These are phyloP conservation scores for Pogostemon cablin DNA, from an alignment of 257 asterid genomes.

Conservation along the genomic window DNA sequence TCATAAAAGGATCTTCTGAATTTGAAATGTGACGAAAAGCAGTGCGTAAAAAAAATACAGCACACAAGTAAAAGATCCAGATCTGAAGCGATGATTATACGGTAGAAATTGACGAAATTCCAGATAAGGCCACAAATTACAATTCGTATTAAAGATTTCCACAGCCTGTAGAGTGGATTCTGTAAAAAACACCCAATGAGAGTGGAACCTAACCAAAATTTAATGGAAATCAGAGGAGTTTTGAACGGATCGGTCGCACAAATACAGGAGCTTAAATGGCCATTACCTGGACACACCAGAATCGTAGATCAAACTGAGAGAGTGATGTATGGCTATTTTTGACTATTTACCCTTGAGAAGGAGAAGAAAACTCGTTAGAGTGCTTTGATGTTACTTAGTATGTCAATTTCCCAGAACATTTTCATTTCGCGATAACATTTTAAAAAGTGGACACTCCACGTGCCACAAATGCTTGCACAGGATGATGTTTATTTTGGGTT, in stretches of 20 bases:
- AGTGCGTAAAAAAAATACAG: neutral
- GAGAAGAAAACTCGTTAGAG: no score
- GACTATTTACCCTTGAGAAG: slow-evolving; percentile 6
- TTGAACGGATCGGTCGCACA: slow-evolving; percentile 33
- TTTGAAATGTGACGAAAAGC: neutral
- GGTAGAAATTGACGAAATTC: neutral
- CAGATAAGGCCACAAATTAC: neutral
- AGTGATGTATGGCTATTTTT: slow-evolving; percentile 6
- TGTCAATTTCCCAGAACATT: no score
- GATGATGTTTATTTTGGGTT: no score
- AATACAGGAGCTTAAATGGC: neutral
- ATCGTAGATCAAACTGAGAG: slow-evolving; percentile 39
- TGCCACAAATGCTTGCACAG: no score
- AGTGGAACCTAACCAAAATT: neutral
- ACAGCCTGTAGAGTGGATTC: neutral
- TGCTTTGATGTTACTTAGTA: no score
- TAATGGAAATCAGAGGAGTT: neutral
- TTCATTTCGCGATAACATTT: no score
- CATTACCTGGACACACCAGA: slow-evolving; percentile 37
- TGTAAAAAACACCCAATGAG: neutral
- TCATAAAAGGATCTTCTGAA: slow-evolving; percentile 26
- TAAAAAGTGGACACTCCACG: no score
- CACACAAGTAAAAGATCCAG: slow-evolving; percentile 27
- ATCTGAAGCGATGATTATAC: slow-evolving; percentile 19
- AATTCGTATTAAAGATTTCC: slow-evolving; percentile 10